Base-by-base conservation (phyloP, 2,329 filamentous ascomycete species). In the Aspergillus japonicus region DNA sequence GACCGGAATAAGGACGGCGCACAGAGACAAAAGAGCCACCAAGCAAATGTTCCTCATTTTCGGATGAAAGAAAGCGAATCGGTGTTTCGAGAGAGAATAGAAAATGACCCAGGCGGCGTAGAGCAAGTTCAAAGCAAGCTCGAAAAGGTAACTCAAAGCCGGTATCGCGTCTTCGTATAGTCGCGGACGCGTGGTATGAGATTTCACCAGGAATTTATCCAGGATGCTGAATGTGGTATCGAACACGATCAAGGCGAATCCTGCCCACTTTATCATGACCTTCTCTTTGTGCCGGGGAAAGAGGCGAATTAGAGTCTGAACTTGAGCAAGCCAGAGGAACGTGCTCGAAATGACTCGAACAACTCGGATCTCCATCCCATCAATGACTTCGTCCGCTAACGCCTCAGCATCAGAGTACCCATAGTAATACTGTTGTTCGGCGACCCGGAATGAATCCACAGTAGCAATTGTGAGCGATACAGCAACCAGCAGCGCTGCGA, bases 231-330 rank as follows among this genome's bases (percentile, higher is more conserved):
- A 99, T 11, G 93, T 87, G 48, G 94, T 88, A 73, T 98, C 94
- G 61, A 97, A 83, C 0, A 92, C 86, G 70, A 99, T 97, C 59
- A 99, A 85, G 3, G 90, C 92, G 72, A 98, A 97, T 1, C 94
- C 95, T 16, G 94, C 92, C 94, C 94, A 99, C 79, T 98, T 98
- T 78, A 99, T 99, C 66, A 98, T 91, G 55, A 98, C 88, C 78
- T 98, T 98, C 78, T 99, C 95, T 71, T 96, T 91, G 71, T 98
- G 94, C 35, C 95, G 91, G 7, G 95, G 95, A 68, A 99, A 99
- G 1, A 99, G 82, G 56, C 95, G 89, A 68, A 98, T 98, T 59
- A 99, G 79, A 0, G 95, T 99, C 78, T 99, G 95, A 1, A 96
- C 94, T 77, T 99, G 95, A 1, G 95, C 95, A 44, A 99, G 86